Evolutionary conservation across 192 early-diverging fungal species (phyloP).

Genomic region (Backusella liffmaniae): DNA sequence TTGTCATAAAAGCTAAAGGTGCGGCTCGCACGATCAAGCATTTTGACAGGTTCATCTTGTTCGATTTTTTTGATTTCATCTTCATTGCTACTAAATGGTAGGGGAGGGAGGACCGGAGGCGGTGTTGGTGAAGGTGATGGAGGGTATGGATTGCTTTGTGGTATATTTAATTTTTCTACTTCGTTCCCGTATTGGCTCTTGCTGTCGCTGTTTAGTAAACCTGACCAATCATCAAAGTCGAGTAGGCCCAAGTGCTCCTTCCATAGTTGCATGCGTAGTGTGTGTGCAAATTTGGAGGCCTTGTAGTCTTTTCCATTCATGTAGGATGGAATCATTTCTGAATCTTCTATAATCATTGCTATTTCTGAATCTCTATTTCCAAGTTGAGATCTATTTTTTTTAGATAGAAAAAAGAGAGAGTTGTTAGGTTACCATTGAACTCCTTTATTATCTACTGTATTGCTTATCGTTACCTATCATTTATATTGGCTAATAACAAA

Average conservation of each 20-base stretch:
- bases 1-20: conserved; percentile 20
- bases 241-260: conserved; percentile 81
- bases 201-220: background rate
- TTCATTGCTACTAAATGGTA: background rate
- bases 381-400: conserved; percentile 63
- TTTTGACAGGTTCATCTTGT: conserved; percentile 42
- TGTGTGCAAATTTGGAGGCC: conserved; percentile 67
- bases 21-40: conserved; percentile 14
- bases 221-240: conserved; percentile 42
- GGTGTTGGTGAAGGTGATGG: background rate
- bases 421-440: conserved; percentile 61
- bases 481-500: conserved; percentile 36
- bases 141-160: background rate
- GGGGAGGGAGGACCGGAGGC: background rate
- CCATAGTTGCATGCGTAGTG: conserved; percentile 73
- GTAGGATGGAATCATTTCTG: conserved; percentile 55
- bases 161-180: conserved; percentile 2
- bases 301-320: conserved; percentile 75
- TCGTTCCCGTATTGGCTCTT: background rate
- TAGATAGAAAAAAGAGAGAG: background rate
- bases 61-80: conserved; percentile 27
- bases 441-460: conserved; percentile 17
- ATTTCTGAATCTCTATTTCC: conserved; percentile 88
- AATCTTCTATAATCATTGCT: conserved; percentile 80
- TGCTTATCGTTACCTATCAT: conserved; percentile 7